Conservation (phyloP, 305 asterid species). For the Withania somnifera region DNA sequence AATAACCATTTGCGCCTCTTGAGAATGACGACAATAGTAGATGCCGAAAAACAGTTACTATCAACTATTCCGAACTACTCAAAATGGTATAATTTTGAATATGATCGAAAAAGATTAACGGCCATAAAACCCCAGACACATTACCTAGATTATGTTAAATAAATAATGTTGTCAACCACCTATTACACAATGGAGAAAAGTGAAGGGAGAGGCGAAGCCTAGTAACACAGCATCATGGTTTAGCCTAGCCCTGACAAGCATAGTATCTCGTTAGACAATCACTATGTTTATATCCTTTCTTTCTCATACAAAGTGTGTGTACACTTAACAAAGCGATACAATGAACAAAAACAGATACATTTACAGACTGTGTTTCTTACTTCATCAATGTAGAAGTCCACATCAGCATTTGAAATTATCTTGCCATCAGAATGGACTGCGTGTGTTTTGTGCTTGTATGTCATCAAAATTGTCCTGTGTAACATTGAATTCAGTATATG, state of each 20-base stretch:
- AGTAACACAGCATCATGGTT: too few relatives aligned
- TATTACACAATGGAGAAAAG: background rate
- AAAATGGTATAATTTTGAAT: background rate
- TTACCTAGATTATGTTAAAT: background rate
- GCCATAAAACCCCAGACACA: background rate
- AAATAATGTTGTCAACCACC: background rate
- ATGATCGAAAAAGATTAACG: background rate
- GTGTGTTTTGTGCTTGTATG: constrained; percentile 94
- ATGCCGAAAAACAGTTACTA: background rate
- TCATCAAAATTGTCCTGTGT: constrained; percentile 75
- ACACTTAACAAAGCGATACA: too few relatives aligned
- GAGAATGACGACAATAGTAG: background rate
- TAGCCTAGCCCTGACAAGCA: too few relatives aligned
- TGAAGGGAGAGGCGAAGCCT: too few relatives aligned
- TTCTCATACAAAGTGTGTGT: too few relatives aligned
- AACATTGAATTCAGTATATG: background rate
- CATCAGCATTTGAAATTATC: constrained; percentile 64
- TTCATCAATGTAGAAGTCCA: constrained; percentile 71
- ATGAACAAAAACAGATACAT: background rate
- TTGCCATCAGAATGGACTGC: constrained; percentile 67
- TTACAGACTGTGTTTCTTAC: constrained; percentile 30
- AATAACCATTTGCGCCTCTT: background rate
- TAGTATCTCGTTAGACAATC: too few relatives aligned
- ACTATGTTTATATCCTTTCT: too few relatives aligned
- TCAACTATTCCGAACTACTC: background rate